A percentile compares a stretch with the other conserved stretches of the same genome.
phyloP scores from a whole-genome alignment of 1,139 yeast genomes.

The Geotrichum restrictum region DNA sequence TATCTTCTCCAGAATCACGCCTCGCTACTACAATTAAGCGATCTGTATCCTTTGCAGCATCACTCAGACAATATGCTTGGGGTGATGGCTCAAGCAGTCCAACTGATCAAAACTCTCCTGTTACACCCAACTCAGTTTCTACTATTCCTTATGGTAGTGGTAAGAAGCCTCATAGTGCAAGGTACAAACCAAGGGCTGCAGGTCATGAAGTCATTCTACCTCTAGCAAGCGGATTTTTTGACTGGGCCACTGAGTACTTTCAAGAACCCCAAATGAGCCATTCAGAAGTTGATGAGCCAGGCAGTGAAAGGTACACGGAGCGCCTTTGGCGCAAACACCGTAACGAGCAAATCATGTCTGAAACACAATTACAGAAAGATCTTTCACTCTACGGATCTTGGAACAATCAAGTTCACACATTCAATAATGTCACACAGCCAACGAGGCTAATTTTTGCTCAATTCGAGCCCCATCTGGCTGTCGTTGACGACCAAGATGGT shows the following conservation, averaged over 20 bases:
- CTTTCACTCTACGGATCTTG: slow-evolving; percentile 82
- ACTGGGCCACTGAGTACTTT: slow-evolving; percentile 85
- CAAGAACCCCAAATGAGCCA: slow-evolving; percentile 95
- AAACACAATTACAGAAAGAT: slow-evolving; percentile 86
- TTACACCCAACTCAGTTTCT: slow-evolving; percentile 15
- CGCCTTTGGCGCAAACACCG: slow-evolving; percentile 87
- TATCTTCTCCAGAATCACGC: slow-evolving; percentile 23
- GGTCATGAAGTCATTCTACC: slow-evolving; percentile 42
- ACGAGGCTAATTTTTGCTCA: slow-evolving; percentile 77
- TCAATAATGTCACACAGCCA: slow-evolving; percentile 79
- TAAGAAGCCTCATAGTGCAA: slow-evolving; percentile 33
- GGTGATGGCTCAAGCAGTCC: slow-evolving; percentile 17
- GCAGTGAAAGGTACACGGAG: slow-evolving; percentile 78
- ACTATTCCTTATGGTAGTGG: slow-evolving; percentile 34
- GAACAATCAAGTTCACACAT: slow-evolving; percentile 58
- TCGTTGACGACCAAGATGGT: slow-evolving; percentile 81
- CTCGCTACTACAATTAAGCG: slow-evolving; percentile 33
- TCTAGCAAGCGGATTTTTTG: slow-evolving; percentile 70
- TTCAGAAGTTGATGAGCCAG: slow-evolving; percentile 87
- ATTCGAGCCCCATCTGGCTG: slow-evolving; percentile 77
- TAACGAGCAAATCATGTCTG: slow-evolving; percentile 79
- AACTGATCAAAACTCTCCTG: not conserved
- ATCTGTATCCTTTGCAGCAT: slow-evolving; percentile 40
- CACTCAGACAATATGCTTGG: slow-evolving; percentile 36
- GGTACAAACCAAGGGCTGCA: slow-evolving; percentile 28